phyloP scores from a whole-genome alignment of 495 filamentous ascomycete species.

The Penicillium roqueforti region DNA sequence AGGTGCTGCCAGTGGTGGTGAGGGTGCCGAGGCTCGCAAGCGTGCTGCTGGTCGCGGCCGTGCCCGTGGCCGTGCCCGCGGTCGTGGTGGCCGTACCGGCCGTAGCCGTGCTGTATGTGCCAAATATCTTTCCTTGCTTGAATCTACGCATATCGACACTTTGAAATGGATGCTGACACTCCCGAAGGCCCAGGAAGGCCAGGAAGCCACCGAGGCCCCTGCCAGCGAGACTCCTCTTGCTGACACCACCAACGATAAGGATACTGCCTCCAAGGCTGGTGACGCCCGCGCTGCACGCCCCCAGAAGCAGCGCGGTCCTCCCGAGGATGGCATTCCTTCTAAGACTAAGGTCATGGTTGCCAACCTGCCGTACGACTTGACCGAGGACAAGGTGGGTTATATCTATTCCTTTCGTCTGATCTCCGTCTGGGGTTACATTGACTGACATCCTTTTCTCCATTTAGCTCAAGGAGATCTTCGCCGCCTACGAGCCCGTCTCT shows the following conservation, averaged over 20 bases:
- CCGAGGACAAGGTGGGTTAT: slow-evolving; percentile 81
- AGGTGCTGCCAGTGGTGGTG: slow-evolving; percentile 59
- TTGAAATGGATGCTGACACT: slow-evolving; percentile 9
- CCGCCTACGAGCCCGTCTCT: slow-evolving; percentile 78
- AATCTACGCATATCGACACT: not conserved
- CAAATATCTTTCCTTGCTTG: not conserved
- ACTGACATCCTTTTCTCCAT: slow-evolving; percentile 15
- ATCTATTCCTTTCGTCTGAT: not conserved
- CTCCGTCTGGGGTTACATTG: not conserved
- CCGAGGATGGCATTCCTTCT: slow-evolving; percentile 95
- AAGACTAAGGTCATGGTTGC: slow-evolving; percentile 99
- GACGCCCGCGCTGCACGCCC: slow-evolving; percentile 46
- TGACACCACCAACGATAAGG: slow-evolving; percentile 59
- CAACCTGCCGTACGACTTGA: slow-evolving; percentile 96
- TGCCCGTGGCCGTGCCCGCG: slow-evolving; percentile 70
- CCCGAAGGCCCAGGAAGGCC: slow-evolving; percentile 25
- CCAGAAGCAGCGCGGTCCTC: slow-evolving; percentile 80
- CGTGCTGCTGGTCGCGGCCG: slow-evolving; percentile 72
- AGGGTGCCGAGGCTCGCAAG: slow-evolving; percentile 73
- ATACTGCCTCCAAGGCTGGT: slow-evolving; percentile 46
- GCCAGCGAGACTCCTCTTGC: slow-evolving; percentile 51
- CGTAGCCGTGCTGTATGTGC: slow-evolving; percentile 70
- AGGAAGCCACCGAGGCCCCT: slow-evolving; percentile 43
- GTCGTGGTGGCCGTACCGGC: slow-evolving; percentile 54
- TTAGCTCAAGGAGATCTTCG: slow-evolving; percentile 95